Evolutionary conservation across 2,329 filamentous ascomycete species (phyloP).

Genomic region (Dactylellina parvicollis): DNA sequence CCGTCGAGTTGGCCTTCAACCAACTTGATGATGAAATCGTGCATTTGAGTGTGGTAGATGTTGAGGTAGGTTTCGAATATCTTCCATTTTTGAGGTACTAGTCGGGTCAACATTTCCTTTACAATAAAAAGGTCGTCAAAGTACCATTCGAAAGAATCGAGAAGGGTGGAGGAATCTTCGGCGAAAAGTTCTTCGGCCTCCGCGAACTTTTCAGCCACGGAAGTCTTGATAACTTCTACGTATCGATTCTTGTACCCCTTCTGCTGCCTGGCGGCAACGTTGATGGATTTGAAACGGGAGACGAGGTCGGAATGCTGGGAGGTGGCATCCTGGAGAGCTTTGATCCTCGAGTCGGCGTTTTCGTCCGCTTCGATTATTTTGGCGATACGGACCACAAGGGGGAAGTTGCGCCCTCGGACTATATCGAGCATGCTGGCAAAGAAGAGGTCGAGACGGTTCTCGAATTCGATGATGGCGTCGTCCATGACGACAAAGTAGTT

Average conservation of each 20-base stretch:
- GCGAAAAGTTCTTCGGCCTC: slow-evolving; percentile 78
- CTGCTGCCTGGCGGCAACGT: slow-evolving; percentile 87
- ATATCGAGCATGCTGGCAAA: slow-evolving; percentile 90
- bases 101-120: slow-evolving; percentile 85
- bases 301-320: slow-evolving; percentile 90
- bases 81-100: slow-evolving; percentile 97
- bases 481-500: slow-evolving; percentile 91
- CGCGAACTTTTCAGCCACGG: slow-evolving; percentile 78
- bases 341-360: slow-evolving; percentile 90
- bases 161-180: slow-evolving; percentile 81
- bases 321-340: slow-evolving; percentile 91
- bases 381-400: slow-evolving; percentile 88
- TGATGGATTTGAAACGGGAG: slow-evolving; percentile 87
- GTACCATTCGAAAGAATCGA: slow-evolving; percentile 92
- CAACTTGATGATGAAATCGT: slow-evolving; percentile 84
- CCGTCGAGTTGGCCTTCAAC: slow-evolving; percentile 88
- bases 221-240: slow-evolving; percentile 78
- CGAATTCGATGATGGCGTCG: slow-evolving; percentile 90
- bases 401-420: slow-evolving; percentile 84
- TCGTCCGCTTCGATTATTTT: slow-evolving; percentile 95
- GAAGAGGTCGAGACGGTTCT: slow-evolving; percentile 88
- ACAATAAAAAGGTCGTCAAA: slow-evolving; percentile 98
- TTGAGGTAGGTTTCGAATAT: slow-evolving; percentile 89
- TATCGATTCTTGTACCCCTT: slow-evolving; percentile 98
- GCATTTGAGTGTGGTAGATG: slow-evolving; percentile 94